Evolutionary conservation across 345 rosid species (phyloP).

Genomic region (Eucalyptus marginata): DNA sequence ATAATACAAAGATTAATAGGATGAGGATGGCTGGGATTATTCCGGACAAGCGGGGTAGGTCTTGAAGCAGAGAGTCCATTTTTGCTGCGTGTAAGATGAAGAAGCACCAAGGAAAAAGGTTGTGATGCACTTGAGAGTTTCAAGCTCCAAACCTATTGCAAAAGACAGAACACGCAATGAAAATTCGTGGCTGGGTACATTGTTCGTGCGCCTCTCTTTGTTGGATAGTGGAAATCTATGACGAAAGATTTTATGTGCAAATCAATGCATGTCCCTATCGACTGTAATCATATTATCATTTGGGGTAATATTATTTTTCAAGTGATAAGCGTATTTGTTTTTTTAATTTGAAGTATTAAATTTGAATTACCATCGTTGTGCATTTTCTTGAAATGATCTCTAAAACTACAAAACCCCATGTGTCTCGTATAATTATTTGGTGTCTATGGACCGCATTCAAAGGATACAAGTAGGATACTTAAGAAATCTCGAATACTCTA

Average conservation of each 20-base stretch:
- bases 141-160: not conserved
- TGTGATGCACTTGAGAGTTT: not conserved
- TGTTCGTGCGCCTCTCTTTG: not conserved
- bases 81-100: not conserved
- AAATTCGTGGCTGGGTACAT: not conserved
- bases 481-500: not conserved
- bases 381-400: not conserved
- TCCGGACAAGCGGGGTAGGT: not conserved
- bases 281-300: not conserved
- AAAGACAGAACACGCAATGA: not conserved
- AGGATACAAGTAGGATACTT: not conserved
- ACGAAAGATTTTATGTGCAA: not conserved
- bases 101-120: not conserved
- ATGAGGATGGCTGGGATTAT: not conserved
- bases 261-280: not conserved
- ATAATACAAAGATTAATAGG: not conserved
- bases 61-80: not conserved
- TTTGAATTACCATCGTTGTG: not conserved
- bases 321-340: not conserved
- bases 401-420: not conserved
- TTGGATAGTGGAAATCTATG: not conserved
- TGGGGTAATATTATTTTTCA: not conserved
- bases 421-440: not conserved
- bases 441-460: not conserved
- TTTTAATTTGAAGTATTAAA: not conserved